A percentile compares a stretch with the other conserved stretches of the same genome.
Evolutionary conservation across 202 grass and related monocot species (phyloP).

Genomic region (Panicum virgatum): DNA sequence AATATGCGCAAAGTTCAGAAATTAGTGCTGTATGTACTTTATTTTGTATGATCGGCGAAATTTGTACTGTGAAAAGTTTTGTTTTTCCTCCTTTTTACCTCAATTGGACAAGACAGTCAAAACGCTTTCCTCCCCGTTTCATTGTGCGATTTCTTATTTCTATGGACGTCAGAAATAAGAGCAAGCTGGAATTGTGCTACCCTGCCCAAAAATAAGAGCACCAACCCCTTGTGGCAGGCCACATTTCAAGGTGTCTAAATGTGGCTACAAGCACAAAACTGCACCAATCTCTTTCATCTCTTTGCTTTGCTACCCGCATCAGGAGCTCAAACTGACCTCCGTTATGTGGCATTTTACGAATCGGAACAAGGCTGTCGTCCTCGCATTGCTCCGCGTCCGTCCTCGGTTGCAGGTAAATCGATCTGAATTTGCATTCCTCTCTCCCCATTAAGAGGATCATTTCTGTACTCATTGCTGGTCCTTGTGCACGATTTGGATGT

Average conservation of each 20-base stretch:
- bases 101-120: not conserved
- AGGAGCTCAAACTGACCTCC: not conserved
- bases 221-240: conserved; percentile 17
- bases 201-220: conserved; percentile 44
- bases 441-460: conserved; percentile 17
- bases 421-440: conserved; percentile 47
- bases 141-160: not conserved
- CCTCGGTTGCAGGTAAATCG: conserved; percentile 41
- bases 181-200: not conserved
- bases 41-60: not conserved
- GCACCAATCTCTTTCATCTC: conserved; percentile 13
- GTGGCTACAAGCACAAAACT: conserved; percentile 4
- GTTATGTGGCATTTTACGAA: not conserved
- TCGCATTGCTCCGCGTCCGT: not conserved
- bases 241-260: conserved; percentile 30
- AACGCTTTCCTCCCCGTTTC: not conserved
- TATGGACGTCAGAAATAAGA: no score
- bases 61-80: not conserved
- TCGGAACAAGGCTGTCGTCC: not conserved
- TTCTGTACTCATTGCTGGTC: conserved; percentile 40
- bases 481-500: conserved; percentile 28
- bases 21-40: not conserved
- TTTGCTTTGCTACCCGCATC: not conserved
- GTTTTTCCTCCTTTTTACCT: not conserved
- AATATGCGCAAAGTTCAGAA: not conserved